phyloP scores from a whole-genome alignment of 2,329 filamentous ascomycete genomes.

The Leptodontidium sp. region DNA sequence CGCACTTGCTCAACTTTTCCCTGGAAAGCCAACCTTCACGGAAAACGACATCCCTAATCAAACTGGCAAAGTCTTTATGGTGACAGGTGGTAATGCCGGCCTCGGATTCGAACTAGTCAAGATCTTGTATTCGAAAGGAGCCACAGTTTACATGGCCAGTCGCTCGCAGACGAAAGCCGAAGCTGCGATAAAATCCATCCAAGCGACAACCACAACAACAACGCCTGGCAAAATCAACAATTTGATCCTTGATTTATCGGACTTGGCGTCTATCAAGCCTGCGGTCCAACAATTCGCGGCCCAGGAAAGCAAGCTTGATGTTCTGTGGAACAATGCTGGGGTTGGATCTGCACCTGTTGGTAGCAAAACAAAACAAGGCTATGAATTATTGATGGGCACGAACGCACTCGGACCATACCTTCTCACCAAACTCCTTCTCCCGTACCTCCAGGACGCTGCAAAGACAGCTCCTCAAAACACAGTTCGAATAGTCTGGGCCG shows the following conservation, averaged over 20 bases:
- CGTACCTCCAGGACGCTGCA: conserved; percentile 30
- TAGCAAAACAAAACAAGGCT: conserved; percentile 40
- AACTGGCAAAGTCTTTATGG: conserved; percentile 43
- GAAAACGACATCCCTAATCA: conserved; percentile 44
- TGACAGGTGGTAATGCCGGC: conserved; percentile 48
- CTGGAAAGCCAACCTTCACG: conserved; percentile 43
- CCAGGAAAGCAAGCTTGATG: conserved; percentile 48
- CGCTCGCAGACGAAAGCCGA: conserved; percentile 51
- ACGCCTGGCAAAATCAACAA: conserved; percentile 46
- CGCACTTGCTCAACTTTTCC: conserved; percentile 36
- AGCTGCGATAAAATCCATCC: conserved; percentile 49
- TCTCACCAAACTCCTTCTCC: conserved; percentile 48
- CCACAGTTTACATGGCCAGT: conserved; percentile 57
- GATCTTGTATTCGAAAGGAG: conserved; percentile 54
- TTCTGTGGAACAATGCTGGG: conserved; percentile 50
- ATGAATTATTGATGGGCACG: conserved; percentile 35
- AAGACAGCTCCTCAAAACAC: conserved; percentile 18
- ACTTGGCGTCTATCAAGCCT: conserved; percentile 48
- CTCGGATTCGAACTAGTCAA: conserved; percentile 48
- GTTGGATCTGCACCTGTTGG: conserved; percentile 48
- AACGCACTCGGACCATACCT: conserved; percentile 41
- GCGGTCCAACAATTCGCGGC: conserved; percentile 47
- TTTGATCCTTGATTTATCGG: conserved; percentile 49
- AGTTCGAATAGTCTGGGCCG: conserved; percentile 16
- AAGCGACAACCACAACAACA: conserved; percentile 33